These are phyloP conservation scores for Lipomyces mesembrius DNA, from an alignment of 805 yeast species.

Conservation along the genomic window DNA sequence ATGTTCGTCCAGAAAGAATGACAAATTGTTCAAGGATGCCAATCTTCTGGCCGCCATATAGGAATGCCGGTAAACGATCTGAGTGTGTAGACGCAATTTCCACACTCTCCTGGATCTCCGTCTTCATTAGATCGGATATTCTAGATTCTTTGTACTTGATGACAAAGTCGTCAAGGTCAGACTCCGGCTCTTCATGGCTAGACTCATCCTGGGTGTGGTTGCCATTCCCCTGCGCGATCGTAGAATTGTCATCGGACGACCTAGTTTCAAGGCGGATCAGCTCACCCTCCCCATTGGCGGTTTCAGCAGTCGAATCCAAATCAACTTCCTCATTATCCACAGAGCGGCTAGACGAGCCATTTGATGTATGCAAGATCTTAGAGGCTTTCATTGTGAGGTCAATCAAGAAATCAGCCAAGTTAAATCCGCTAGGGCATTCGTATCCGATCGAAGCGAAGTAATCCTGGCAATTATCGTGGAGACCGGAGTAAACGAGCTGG, in stretches of 20 bases:
- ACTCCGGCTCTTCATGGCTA: constrained; percentile 6
- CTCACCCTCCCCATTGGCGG: constrained; percentile 21
- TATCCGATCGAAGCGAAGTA: constrained; percentile 78
- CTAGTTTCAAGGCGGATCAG: constrained; percentile 24
- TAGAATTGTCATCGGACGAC: constrained; percentile 11
- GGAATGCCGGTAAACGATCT: constrained; percentile 25
- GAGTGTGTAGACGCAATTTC: constrained; percentile 19
- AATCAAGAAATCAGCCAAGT: constrained; percentile 82
- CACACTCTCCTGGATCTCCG: constrained; percentile 40
- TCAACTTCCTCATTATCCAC: constrained; percentile 5
- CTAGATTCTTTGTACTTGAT: constrained; percentile 42
- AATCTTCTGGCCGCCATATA: constrained; percentile 53
- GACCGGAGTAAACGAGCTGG: constrained; percentile 83
- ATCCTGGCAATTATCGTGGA: constrained; percentile 71
- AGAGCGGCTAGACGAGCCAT: constrained; percentile 10
- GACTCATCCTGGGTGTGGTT: background rate
- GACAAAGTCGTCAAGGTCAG: constrained; percentile 42
- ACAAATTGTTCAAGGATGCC: constrained; percentile 64
- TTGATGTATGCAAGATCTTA: constrained; percentile 4
- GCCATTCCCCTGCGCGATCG: background rate
- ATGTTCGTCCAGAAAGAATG: constrained; percentile 83
- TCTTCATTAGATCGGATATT: constrained; percentile 37
- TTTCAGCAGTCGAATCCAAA: constrained; percentile 8
- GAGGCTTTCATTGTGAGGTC: constrained; percentile 78
- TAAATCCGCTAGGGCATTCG: constrained; percentile 84